phyloP scores from a whole-genome alignment of 805 yeast genomes.

The Ascoidea asiatica region DNA sequence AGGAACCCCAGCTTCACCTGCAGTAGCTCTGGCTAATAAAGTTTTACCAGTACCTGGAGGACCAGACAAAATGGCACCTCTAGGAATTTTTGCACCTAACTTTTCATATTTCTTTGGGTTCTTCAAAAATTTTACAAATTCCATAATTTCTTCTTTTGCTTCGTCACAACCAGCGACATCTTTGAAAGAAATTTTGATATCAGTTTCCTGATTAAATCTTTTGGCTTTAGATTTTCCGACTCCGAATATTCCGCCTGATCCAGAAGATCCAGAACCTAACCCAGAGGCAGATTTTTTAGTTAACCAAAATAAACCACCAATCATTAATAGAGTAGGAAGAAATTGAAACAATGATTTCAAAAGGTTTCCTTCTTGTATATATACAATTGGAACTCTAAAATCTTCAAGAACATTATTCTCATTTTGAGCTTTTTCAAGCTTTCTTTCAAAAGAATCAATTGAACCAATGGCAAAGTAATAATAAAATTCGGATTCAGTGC shows the following conservation, averaged over 20 bases:
- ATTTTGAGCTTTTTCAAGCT: slow-evolving; percentile 62
- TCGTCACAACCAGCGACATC: slow-evolving; percentile 98
- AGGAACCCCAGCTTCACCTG: slow-evolving; percentile 98
- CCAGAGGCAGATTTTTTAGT: slow-evolving; percentile 44
- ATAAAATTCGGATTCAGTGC: slow-evolving; percentile 15
- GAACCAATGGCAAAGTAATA: slow-evolving; percentile 75
- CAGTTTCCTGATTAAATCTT: slow-evolving; percentile 82
- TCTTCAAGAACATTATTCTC: slow-evolving; percentile 46
- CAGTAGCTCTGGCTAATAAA: slow-evolving; percentile 91
- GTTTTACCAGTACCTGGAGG: slow-evolving; percentile 99
- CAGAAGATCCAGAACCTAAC: slow-evolving; percentile 30
- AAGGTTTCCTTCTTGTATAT: slow-evolving; percentile 57
- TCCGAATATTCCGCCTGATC: slow-evolving; percentile 69
- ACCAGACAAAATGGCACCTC: slow-evolving; percentile 95
- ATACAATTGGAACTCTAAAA: slow-evolving; percentile 71
- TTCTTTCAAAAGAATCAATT: slow-evolving; percentile 75
- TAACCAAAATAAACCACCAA: slow-evolving; percentile 81
- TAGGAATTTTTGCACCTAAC: slow-evolving; percentile 93
- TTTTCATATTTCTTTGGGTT: slow-evolving; percentile 83
- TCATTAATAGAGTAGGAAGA: slow-evolving; percentile 77
- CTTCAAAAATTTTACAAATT: slow-evolving; percentile 86
- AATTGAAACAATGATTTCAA: slow-evolving; percentile 55
- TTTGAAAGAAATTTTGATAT: slow-evolving; percentile 73
- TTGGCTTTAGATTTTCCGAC: slow-evolving; percentile 90
- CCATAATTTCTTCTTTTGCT: slow-evolving; percentile 96